Evolutionary conservation across 352 stramenopile species (phyloP), one percentile per base, ranked within the genome.

Genomic region (Salisapilia sapeloensis): DNA sequence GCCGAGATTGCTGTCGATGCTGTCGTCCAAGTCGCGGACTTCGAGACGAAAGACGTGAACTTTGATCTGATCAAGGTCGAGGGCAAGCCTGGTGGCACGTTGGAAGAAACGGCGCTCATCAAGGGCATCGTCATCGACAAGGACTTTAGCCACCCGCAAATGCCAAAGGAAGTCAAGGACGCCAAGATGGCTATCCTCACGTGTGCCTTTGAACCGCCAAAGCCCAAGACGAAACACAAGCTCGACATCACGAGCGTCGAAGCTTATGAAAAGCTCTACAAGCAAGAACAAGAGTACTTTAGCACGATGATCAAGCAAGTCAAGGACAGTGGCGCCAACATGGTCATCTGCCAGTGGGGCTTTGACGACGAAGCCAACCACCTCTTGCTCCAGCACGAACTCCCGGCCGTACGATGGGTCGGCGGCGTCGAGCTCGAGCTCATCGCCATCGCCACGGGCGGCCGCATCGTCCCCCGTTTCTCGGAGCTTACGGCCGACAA

Each of bases 201-300:
- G 43, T 99, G 94, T 60, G 92, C 95, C 8, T 98, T 99, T 58
- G 95, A 99, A 61, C 94, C 96, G 12, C 95, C 96, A 18, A 99
- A 99, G 75, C 95, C 96, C 33, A 99, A 99, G 69, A 99, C 95
- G 16, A 99, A 99, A 61, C 94, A 99, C 72, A 97, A 98, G 77
- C 66, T 99, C 20, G 93, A 99, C 55, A 99, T 99, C 56, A 95
- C 81, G 28, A 97, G 84, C 22, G 90, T 89, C 17, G 94, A 99
- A 50, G 93, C 92, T 6, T 99, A 99, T 56, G 80, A 97, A 42
- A 72, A 91, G 50, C 70, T 99, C 4, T 94, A 97, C 60, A 55
- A 90, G 44, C 80, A 96, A 44, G 96, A 99, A 60, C 93, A 99
- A 65, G 66, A 97, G 43, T 99, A 99, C 61, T 99, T 99, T 58